Conservation (phyloP, 1,284 basidiomycete genomes). For the Ceraceosorus bombacis region DNA sequence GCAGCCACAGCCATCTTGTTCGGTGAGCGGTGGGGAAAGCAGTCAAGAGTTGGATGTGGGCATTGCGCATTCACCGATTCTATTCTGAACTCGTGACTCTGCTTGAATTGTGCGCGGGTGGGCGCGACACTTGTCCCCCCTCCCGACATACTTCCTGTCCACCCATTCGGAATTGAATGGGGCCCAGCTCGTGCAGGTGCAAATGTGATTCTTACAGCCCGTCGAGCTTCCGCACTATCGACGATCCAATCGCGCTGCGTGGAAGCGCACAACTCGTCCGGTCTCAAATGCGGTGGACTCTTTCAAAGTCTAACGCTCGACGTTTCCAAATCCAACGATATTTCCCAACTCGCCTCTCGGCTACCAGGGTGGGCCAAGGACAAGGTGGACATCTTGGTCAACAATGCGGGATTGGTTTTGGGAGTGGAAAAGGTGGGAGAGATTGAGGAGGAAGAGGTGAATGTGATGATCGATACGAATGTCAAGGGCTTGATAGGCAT, state of each 20-base stretch:
- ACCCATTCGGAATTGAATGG: no score
- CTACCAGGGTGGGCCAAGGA: conserved; percentile 38
- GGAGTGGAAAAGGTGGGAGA: conserved; percentile 75
- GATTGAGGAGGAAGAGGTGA: conserved; percentile 64
- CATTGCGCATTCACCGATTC: no score
- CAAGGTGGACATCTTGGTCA: conserved; percentile 44
- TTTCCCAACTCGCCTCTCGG: conserved; percentile 18
- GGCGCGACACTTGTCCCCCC: no score
- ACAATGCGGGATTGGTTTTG: conserved; percentile 61
- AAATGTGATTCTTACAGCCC: conserved; percentile 51
- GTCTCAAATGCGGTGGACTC: conserved; percentile 57
- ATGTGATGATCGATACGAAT: conserved; percentile 83
- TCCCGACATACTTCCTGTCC: no score
- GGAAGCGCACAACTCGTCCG: conserved; percentile 63
- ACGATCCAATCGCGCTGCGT: conserved; percentile 54
- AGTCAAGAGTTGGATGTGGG: no score
- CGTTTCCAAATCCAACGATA: conserved; percentile 26
- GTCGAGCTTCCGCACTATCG: conserved; percentile 47
- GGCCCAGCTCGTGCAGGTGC: conserved; percentile 47
- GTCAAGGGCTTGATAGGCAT: conserved; percentile 78
- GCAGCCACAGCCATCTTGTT: conserved; percentile 33
- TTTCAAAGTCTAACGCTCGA: conserved; percentile 37
- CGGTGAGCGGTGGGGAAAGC: no score
- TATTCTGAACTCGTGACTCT: no score
- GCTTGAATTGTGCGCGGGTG: no score